Base-by-base conservation (phyloP, 23 red algal species). In the Gracilaria domingensis region DNA sequence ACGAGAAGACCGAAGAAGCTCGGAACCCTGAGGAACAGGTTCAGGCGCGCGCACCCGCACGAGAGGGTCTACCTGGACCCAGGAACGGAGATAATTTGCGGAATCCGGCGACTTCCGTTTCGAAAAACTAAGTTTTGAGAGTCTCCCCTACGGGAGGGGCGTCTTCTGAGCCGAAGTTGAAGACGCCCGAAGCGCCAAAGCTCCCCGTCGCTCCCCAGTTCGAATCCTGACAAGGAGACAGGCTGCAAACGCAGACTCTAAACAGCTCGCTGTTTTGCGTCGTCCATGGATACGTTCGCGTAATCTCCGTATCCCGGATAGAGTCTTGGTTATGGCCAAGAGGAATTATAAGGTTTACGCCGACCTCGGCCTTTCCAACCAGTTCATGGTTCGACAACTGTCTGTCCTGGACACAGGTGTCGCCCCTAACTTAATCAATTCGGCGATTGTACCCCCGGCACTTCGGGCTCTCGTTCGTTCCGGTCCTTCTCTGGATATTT, bases 301-400 rank as follows among this genome's bases (percentile, higher is more conserved):
- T 38, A 83, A 83, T 61, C 35, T 65, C 48, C 56, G 38, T 45
- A 58, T 42, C 40, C 79, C 79, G 34, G 79, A 83, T 45, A 0
- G 77, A 59, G 6, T 81, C 24, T 81, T 57, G 56, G 47, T 81
- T 23, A 53, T 81, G 49, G 77, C 48, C 28, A 83, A 83, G 79
- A 29, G 30, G 8, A 83, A 83, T 21, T 83, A 62, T 29, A 83
- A 83, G 40, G 79, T 83, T 39, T 83, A 83, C 57, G 47, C 79
- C 32, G 56, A 83, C 79, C 42, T 73, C 34, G 67, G 67, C 67
- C 67, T 73, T n/a, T 73, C 67, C 30, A 37, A 40, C 67, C 67
- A 44, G 67, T 73, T 73, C 21, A 73, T 32, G 69, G 42, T 45
- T 45, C 42, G 5, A 45, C 42, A 45, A 45, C 42, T 45, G 42